Evolutionary conservation across 2,329 filamentous ascomycete genomes (phyloP), one percentile per base, ranked within the genome.

Genomic region (Neonectria ditissima): DNA sequence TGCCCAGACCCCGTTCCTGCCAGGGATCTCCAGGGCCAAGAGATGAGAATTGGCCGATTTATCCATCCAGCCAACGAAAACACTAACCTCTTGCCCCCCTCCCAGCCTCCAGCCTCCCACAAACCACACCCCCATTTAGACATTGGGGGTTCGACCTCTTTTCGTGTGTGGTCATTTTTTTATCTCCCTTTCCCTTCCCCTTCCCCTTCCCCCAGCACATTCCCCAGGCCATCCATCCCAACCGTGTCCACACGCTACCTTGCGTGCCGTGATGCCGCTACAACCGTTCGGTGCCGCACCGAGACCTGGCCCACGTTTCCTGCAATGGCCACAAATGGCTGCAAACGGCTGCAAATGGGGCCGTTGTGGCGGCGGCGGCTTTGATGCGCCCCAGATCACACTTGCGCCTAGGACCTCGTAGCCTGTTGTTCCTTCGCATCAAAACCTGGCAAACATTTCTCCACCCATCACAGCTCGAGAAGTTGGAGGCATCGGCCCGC

Each of bases 401-500:
- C 43, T 37, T 53, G 22, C 18, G 30, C 52, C 57, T 34, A 20
- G 20, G 34, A 26, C 22, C 52, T 34, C 53, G 20, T 16, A 10
- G 43, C 26, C 39, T 43, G 51, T 18, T 45, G 44, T 55, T 55
- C 39, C 22, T 7, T 55, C 37, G 28, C 14, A 45, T 24, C 13
- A 11, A 30, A 37, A 43, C 41, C 30, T 30, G 39, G 26, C 44
- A 28, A 28, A 50, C 28, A 62, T 62, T 65, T 65, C 45, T 65
- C 62, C 62, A 65, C 62, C 62, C 53, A 57, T 65, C 58, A 62
- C 47, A 62, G 43, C n/a, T 41, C n/a, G n/a, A 41, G n/a, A 4
- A 39, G 16, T 50, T 48, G n/a, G 39, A 34, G 44, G 54, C 18
- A 62, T 61, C 45, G 20, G 20, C 24, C 53, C 55, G 54, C 41